Evolutionary conservation across 139 green algal species (phyloP).

Genomic region (Nannochloris sp.): DNA sequence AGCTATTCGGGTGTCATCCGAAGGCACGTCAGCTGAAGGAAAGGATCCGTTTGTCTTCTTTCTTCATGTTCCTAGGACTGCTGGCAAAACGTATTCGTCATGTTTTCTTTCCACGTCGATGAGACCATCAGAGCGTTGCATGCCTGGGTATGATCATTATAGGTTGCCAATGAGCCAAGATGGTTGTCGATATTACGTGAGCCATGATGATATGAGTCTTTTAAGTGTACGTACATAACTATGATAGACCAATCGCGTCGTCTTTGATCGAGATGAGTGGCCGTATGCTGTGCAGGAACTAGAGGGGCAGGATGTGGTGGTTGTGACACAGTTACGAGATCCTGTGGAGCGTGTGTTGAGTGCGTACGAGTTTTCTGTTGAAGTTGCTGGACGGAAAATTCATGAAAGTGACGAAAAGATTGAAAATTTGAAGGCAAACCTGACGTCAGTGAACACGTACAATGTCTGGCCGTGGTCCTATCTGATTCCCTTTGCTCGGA

Average conservation of each 20-base stretch:
- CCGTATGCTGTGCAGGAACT: not conserved
- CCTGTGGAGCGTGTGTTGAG: conserved; percentile 72
- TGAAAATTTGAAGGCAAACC: conserved; percentile 21
- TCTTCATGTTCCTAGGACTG: conserved; percentile 87
- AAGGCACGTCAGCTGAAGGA: not conserved
- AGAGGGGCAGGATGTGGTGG: conserved; percentile 18
- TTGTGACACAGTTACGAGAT: conserved; percentile 60
- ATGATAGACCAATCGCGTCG: not conserved
- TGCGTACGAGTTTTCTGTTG: conserved; percentile 82
- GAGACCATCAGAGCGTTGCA: conserved; percentile 44
- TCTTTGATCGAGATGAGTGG: not conserved
- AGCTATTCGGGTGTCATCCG: not conserved
- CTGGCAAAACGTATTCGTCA: conserved; percentile 72
- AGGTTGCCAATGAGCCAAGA: conserved; percentile 48
- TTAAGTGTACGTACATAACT: not conserved
- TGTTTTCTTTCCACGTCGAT: conserved; percentile 72
- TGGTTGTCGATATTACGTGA: conserved; percentile 62
- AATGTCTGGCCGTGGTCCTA: conserved; percentile 89
- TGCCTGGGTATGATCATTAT: conserved; percentile 76
- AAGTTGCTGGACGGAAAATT: conserved; percentile 42
- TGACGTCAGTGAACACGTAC: conserved; percentile 41
- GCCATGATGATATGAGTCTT: conserved; percentile 86
- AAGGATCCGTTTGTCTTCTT: conserved; percentile 72
- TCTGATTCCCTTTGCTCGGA: conserved; percentile 64
- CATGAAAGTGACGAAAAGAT: conserved; percentile 8